Percentiles rank a stretch among this genome's conserved stretches.
phyloP scores from a whole-genome alignment of 169 alveolate genomes.

The Ichthyophthirius multifiliis region DNA sequence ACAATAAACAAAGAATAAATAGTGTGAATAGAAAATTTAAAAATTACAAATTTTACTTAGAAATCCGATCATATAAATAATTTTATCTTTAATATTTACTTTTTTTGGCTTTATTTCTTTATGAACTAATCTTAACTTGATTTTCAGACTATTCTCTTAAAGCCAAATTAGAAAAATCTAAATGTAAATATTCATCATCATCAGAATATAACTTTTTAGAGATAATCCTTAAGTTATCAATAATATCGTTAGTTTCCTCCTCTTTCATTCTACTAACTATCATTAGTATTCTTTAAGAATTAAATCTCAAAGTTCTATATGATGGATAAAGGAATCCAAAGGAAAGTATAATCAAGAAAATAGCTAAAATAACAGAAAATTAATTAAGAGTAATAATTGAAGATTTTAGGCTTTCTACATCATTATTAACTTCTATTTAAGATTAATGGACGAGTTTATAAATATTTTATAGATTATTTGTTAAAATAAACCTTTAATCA shows the following conservation, averaged over 20 bases:
- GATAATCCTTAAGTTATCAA: neutral
- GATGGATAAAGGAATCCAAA: neutral
- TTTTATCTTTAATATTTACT: neutral
- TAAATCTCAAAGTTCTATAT: neutral
- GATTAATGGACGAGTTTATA: neutral
- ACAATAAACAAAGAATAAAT: neutral
- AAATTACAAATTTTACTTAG: neutral
- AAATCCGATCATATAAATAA: neutral
- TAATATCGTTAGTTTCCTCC: neutral
- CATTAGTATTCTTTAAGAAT: neutral
- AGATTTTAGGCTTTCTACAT: neutral
- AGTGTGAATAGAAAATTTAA: neutral
- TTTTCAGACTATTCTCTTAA: neutral
- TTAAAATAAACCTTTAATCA: neutral
- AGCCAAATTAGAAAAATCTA: neutral
- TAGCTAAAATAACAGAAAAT: neutral
- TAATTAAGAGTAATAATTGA: neutral
- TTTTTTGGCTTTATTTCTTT: neutral
- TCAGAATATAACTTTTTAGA: neutral
- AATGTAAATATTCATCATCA: conserved; percentile 2
- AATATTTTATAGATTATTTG: neutral
- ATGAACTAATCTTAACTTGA: neutral
- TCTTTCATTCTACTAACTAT: neutral
- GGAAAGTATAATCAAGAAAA: neutral
- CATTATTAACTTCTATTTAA: neutral